Evolutionary conservation across 345 rosid species (phyloP).

Genomic region (Rubroshorea leprosula): DNA sequence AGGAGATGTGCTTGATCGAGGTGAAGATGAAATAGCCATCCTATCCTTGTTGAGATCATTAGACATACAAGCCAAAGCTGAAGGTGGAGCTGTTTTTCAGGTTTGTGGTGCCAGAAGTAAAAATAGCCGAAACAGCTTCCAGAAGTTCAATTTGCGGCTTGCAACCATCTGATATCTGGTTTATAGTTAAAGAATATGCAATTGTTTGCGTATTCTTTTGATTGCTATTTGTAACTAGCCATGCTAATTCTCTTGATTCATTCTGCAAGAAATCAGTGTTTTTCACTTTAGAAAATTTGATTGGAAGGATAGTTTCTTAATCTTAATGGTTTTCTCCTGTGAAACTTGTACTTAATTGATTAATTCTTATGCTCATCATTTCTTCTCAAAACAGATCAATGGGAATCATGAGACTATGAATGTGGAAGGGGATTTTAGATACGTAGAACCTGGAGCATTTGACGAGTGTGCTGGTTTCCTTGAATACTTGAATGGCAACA

Average conservation of each 20-base stretch:
- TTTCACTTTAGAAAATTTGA: neutral
- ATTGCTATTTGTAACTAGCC: no score
- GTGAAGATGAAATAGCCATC: slow-evolving; percentile 82
- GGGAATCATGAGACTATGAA: slow-evolving; percentile 96
- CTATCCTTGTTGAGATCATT: slow-evolving; percentile 65
- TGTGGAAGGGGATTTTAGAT: slow-evolving; percentile 90
- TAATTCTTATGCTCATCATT: neutral
- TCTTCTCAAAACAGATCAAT: slow-evolving; percentile 43
- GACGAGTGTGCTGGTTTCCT: slow-evolving; percentile 74
- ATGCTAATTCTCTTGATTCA: neutral
- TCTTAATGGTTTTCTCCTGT: no score
- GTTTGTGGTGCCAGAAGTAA: slow-evolving; percentile 31
- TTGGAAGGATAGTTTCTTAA: no score
- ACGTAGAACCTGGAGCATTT: slow-evolving; percentile 65
- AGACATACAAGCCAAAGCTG: slow-evolving; percentile 66
- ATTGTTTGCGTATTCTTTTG: no score
- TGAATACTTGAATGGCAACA: slow-evolving; percentile 48
- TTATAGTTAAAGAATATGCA: neutral
- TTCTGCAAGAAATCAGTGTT: neutral
- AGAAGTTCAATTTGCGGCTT: slow-evolving; percentile 3
- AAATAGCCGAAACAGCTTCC: neutral
- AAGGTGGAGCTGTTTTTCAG: slow-evolving; percentile 95
- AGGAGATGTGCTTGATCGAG: slow-evolving; percentile 92
- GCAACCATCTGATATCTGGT: neutral
- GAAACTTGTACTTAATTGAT: no score